These are phyloP conservation scores for Paecilomyces fulvus DNA, from an alignment of 2,329 filamentous ascomycete species.

Conservation along the genomic window DNA sequence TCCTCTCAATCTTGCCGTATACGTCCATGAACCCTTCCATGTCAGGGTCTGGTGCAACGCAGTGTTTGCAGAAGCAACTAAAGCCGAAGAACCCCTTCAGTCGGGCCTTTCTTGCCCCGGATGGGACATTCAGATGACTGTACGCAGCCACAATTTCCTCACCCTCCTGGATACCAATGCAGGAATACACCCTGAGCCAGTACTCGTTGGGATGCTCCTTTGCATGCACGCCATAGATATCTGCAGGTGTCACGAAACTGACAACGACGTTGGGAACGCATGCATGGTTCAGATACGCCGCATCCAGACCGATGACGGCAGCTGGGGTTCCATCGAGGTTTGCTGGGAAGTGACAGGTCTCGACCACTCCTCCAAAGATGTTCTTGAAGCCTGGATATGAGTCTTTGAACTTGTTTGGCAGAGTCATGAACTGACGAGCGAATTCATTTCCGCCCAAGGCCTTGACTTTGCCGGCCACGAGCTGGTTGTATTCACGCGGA, in stretches of 20 bases:
- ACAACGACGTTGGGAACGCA: conserved; percentile 16
- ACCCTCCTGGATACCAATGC: conserved; percentile 11
- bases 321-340: background rate
- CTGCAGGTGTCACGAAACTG: conserved; percentile 3
- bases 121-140: conserved; percentile 2
- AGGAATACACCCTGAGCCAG: conserved; percentile 8
- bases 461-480: background rate
- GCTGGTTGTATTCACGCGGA: background rate
- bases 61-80: conserved; percentile 16
- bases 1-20: conserved; percentile 3
- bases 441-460: background rate
- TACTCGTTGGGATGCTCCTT: background rate
- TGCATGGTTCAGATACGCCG: conserved; percentile 16
- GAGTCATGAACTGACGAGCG: background rate
- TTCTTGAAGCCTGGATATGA: background rate
- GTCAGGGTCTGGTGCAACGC: conserved; percentile 4
- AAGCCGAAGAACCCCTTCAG: conserved; percentile 12
- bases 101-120: conserved; percentile 5
- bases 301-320: conserved; percentile 7
- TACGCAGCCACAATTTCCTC: conserved; percentile 20
- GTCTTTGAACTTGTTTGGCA: background rate
- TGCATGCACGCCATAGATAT: background rate
- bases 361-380: background rate
- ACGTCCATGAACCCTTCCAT: conserved; percentile 9
- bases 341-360: background rate